A percentile compares a stretch with the other conserved stretches of the same genome.
Conservation (phyloP, 805 yeast species). For the Wickerhamomyces xylosicus region DNA sequence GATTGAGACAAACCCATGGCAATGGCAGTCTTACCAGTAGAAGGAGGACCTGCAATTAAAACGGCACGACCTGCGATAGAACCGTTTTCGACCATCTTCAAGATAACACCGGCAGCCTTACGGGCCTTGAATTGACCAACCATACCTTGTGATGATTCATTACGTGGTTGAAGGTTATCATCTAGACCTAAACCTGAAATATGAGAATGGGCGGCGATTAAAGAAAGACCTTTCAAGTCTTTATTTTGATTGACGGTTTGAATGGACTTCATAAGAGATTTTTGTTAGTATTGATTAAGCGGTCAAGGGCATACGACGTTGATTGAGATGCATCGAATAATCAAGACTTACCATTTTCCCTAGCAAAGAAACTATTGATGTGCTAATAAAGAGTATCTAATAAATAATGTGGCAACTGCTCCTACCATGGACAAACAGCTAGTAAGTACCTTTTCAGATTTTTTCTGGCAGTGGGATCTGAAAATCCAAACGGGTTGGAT, state of each 20-base stretch:
- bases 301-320: neutral
- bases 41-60: conserved; percentile 94
- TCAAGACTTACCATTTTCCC: conserved; percentile 6
- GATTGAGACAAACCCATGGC: conserved; percentile 88
- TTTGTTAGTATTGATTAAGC: neutral
- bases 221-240: conserved; percentile 52
- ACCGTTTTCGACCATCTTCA: conserved; percentile 89
- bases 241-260: conserved; percentile 33
- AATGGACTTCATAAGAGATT: conserved; percentile 21
- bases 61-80: conserved; percentile 96
- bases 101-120: conserved; percentile 89
- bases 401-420: no score
- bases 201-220: conserved; percentile 97
- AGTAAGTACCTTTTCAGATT: no score
- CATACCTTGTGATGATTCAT: conserved; percentile 76
- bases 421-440: no score
- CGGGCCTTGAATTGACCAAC: conserved; percentile 95
- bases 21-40: conserved; percentile 97
- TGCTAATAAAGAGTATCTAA: no score
- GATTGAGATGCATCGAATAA: neutral
- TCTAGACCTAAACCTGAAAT: conserved; percentile 95
- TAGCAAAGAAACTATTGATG: neutral
- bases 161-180: conserved; percentile 73
- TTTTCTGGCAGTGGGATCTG: no score
- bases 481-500: no score